Percentiles rank a stretch among this genome's conserved stretches.
These are phyloP conservation scores for Neonectria punicea DNA, from an alignment of 2,329 filamentous ascomycete species.

Conservation along the genomic window DNA sequence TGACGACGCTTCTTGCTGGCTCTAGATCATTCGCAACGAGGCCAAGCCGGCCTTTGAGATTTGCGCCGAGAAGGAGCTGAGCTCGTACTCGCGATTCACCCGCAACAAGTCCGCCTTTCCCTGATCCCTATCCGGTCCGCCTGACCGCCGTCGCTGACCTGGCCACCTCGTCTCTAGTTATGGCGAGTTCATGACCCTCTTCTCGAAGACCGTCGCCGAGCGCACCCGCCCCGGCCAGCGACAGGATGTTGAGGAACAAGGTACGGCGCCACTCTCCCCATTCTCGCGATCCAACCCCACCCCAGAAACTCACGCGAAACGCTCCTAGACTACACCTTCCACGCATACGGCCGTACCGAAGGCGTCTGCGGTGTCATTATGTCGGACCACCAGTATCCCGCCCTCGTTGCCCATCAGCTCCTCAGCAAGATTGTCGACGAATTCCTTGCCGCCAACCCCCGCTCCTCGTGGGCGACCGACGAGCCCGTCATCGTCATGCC, in stretches of 20 bases:
- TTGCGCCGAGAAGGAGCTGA: constrained; percentile 79
- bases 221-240: constrained; percentile 82
- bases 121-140: background rate
- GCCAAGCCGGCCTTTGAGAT: constrained; percentile 81
- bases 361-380: constrained; percentile 82
- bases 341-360: constrained; percentile 80
- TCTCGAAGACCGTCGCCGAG: constrained; percentile 88
- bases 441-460: constrained; percentile 81
- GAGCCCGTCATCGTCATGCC: constrained; percentile 70
- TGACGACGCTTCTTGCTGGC: constrained; percentile 36
- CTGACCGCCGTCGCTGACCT: constrained; percentile 23
- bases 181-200: constrained; percentile 81
- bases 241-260: constrained; percentile 87
- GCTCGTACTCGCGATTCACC: constrained; percentile 83
- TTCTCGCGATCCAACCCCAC: background rate
- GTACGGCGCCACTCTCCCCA: constrained; percentile 51
- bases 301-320: constrained; percentile 29
- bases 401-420: constrained; percentile 84
- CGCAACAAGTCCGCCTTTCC: constrained; percentile 67
- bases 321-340: constrained; percentile 74
- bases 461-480: constrained; percentile 71
- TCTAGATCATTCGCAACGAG: constrained; percentile 84
- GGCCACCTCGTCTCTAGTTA: constrained; percentile 46
- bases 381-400: constrained; percentile 78
- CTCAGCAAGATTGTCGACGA: constrained; percentile 89